These are phyloP conservation scores for Pholiota molesta DNA, from an alignment of 768 basidiomycete species.

Conservation along the genomic window DNA sequence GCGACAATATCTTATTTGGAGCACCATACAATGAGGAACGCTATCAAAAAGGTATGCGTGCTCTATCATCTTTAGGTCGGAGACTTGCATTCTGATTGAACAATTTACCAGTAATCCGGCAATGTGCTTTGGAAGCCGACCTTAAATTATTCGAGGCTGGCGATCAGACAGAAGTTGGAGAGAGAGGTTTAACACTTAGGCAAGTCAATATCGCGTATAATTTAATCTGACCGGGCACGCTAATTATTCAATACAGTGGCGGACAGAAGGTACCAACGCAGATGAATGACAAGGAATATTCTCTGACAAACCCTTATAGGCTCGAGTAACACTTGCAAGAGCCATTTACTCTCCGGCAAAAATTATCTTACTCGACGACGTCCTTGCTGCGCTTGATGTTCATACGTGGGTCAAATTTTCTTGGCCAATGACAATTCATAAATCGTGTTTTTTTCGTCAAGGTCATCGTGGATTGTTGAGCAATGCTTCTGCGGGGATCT, in stretches of 20 bases:
- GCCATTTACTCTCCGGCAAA: conserved; percentile 53
- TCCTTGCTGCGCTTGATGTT: conserved; percentile 64
- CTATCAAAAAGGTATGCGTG: conserved; percentile 58
- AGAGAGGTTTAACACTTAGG: conserved; percentile 61
- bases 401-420: conserved; percentile 23
- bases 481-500: conserved; percentile 70
- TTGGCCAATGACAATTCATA: not conserved
- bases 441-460: not conserved
- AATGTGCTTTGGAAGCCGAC: conserved; percentile 75
- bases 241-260: conserved; percentile 31
- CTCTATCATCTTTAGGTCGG: not conserved
- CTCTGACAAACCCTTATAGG: conserved; percentile 32
- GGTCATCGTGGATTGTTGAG: conserved; percentile 7
- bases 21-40: conserved; percentile 70
- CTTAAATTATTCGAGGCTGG: conserved; percentile 66
- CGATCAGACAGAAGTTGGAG: conserved; percentile 68
- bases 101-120: conserved; percentile 49
- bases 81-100: not conserved
- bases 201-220: not conserved
- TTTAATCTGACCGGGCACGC: not conserved
- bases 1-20: conserved; percentile 82
- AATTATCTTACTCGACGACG: conserved; percentile 73
- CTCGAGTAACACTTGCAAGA: conserved; percentile 46
- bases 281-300: not conserved
- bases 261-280: conserved; percentile 41